A percentile compares a stretch with the other conserved stretches of the same genome.
These are phyloP conservation scores for Paraphysoderma sedebokerense DNA, from an alignment of 371 early-diverging fungal species.

Conservation along the genomic window DNA sequence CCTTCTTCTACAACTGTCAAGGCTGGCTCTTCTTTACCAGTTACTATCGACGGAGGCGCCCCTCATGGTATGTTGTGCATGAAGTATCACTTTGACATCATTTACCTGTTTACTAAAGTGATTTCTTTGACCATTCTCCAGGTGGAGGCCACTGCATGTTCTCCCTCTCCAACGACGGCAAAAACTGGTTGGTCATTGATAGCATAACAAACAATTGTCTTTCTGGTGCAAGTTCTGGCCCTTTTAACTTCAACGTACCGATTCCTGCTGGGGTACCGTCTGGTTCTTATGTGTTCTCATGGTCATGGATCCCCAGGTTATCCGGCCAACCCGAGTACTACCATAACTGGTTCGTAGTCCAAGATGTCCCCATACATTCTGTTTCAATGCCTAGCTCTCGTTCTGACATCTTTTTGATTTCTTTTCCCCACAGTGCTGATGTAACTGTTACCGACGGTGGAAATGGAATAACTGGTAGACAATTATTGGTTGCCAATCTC, in stretches of 20 bases:
- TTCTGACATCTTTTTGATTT: constrained; percentile 15
- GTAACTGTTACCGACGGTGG: constrained; percentile 23
- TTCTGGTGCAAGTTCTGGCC: constrained; percentile 9
- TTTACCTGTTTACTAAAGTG: too few relatives aligned
- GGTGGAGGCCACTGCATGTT: constrained; percentile 53
- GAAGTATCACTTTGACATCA: not conserved
- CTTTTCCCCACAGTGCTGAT: constrained; percentile 48
- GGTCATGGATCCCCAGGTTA: constrained; percentile 43
- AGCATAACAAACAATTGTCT: constrained; percentile 28
- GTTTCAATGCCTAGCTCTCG: too few relatives aligned
- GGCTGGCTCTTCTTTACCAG: constrained; percentile 5
- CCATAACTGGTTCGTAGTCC: accelerated
- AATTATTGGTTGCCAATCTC: constrained; percentile 4
- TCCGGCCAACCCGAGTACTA: constrained; percentile 25
- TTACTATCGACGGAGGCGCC: constrained; percentile 1
- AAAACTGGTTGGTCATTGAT: constrained; percentile 37
- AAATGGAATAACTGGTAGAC: constrained; percentile 21
- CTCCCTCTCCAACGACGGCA: constrained; percentile 41
- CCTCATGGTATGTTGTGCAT: constrained; percentile 1
- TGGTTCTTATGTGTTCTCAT: constrained; percentile 28
- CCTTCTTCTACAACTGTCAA: too few relatives aligned
- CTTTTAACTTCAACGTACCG: constrained; percentile 16
- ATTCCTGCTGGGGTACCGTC: constrained; percentile 35
- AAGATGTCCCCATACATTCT: not conserved
- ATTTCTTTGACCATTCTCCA: too few relatives aligned